These are phyloP conservation scores for Fusarium cicatricum DNA, from an alignment of 2,329 filamentous ascomycete species.

Conservation along the genomic window DNA sequence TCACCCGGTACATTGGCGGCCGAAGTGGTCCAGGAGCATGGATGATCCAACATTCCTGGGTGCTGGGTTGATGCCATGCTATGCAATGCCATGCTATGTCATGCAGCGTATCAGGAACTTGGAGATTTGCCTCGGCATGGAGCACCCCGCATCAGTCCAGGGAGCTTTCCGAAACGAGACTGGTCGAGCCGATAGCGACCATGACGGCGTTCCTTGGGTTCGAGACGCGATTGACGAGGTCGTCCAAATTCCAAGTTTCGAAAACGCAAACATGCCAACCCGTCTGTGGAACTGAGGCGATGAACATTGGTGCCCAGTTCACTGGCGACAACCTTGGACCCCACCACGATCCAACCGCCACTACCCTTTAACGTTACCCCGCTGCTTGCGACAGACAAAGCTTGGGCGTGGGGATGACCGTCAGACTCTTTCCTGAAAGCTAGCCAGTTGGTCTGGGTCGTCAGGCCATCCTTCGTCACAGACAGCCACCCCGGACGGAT, in stretches of 20 bases:
- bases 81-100: slow-evolving; percentile 12
- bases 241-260: neutral
- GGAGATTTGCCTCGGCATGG: slow-evolving; percentile 1
- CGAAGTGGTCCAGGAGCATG: slow-evolving; percentile 22
- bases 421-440: slow-evolving; percentile 29
- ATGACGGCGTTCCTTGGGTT: neutral
- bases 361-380: slow-evolving; percentile 35
- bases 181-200: neutral
- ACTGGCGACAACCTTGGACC: slow-evolving; percentile 31
- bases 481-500: slow-evolving; percentile 36
- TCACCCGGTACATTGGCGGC: no score
- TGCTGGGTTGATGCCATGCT: slow-evolving; percentile 4
- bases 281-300: slow-evolving; percentile 27
- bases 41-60: slow-evolving; percentile 16
- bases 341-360: slow-evolving; percentile 35
- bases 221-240: neutral
- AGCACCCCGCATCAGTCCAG: slow-evolving; percentile 1
- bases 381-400: slow-evolving; percentile 36
- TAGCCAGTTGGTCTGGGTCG: slow-evolving; percentile 39
- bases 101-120: slow-evolving; percentile 12
- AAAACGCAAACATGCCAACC: neutral
- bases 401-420: slow-evolving; percentile 39
- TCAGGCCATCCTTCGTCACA: slow-evolving; percentile 41
- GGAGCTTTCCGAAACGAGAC: neutral
- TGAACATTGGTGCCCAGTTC: slow-evolving; percentile 11